These are phyloP conservation scores for Fusarium sp. DNA, from an alignment of 2,329 filamentous ascomycete species.

Conservation along the genomic window DNA sequence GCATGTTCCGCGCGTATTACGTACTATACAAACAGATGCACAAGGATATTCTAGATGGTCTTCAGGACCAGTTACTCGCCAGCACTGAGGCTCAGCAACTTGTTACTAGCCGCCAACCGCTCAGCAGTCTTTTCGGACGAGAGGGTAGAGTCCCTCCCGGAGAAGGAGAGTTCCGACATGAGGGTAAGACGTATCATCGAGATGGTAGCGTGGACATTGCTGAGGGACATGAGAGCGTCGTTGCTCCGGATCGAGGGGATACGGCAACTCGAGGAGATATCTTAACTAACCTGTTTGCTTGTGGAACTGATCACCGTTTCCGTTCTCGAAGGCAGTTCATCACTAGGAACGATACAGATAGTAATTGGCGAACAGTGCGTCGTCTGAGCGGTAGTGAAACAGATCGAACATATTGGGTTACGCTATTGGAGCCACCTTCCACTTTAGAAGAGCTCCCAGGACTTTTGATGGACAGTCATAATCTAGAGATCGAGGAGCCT, in stretches of 20 bases:
- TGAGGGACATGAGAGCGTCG: conserved; percentile 69
- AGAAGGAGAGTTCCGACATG: conserved; percentile 69
- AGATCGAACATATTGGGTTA: conserved; percentile 60
- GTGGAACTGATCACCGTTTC: conserved; percentile 51
- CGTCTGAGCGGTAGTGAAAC: conserved; percentile 52
- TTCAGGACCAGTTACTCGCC: conserved; percentile 84
- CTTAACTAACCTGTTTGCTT: conserved; percentile 68
- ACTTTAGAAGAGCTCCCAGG: conserved; percentile 61
- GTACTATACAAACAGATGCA: conserved; percentile 92
- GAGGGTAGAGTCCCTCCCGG: conserved; percentile 77
- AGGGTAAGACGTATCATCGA: conserved; percentile 75
- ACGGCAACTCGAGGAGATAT: conserved; percentile 73
- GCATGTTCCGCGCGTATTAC: conserved; percentile 94
- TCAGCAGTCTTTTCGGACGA: conserved; percentile 82
- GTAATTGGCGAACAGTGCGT: conserved; percentile 55
- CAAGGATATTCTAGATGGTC: conserved; percentile 82
- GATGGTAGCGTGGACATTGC: conserved; percentile 77
- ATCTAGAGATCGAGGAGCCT: conserved; percentile 48
- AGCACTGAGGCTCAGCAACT: conserved; percentile 84
- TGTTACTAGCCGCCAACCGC: conserved; percentile 80
- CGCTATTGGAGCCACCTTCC: conserved; percentile 63
- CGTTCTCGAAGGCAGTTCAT: conserved; percentile 51
- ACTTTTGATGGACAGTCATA: conserved; percentile 56
- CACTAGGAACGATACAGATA: conserved; percentile 53
- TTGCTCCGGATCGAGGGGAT: conserved; percentile 74